Base-by-base conservation (phyloP, 2,329 filamentous ascomycete species). In the Cercospora berteroae region DNA sequence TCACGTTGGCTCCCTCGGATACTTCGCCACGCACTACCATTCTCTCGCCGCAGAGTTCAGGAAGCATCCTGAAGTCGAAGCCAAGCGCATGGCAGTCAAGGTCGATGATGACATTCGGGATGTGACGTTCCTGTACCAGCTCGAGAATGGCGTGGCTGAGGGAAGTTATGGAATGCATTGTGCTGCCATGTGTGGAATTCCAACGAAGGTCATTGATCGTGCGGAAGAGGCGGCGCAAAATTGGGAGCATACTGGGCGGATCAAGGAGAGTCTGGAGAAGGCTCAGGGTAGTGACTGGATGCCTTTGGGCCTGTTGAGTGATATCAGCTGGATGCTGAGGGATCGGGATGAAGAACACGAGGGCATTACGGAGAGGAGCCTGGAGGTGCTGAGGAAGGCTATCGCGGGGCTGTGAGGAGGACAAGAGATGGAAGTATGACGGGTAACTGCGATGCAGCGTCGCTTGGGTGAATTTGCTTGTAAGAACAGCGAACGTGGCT, bases 131-230 rank as follows among this genome's bases (percentile, higher is more conserved):
- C 79, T 99, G 64, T 99, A 99, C 82, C 94, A 92, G 75, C 86
- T 99, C 0, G 95, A 98, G 79, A 87, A 92, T 13, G 95, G 95
- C 1, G 93, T 98, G 9, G 95, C 95, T 0, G 94, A 98, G 79
- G 95, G 95, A 16, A 96, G 92, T 76, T 99, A 98, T 76, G 95
- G 95, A 74, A 99, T 99, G 95, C 95, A 99, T 79, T 99, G 95
- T 77, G 95, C 95, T 0, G 90, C 93, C 68, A 99, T 99, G 95
- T 99, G 95, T 74, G 95, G 95, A 0, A 98, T 99, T 70, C 88
- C 93, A 0, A 83, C 84, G 55, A 89, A 89, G 64, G 89, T 99
- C 16, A 93, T 99, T 69, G 89, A 94, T 76, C 83, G 90, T 23
- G 95, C 95, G 0, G 95, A 99, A 79, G 87, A 89, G 23, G 95